phyloP scores from a whole-genome alignment of 1,284 basidiomycete species.

The Gomphus bonarii region DNA sequence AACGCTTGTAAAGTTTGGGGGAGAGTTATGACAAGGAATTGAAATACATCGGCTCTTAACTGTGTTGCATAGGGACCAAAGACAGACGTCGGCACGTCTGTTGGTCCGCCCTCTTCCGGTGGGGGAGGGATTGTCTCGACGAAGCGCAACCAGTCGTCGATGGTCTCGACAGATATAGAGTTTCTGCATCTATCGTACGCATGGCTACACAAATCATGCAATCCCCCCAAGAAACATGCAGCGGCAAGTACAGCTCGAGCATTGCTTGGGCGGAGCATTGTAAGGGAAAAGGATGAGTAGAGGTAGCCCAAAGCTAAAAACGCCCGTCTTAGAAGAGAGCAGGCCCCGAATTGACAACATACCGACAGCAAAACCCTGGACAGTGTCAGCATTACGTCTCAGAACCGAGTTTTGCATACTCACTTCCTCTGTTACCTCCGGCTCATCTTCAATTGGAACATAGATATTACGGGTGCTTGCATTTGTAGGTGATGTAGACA shows the following conservation, averaged over 20 bases:
- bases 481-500: constrained; percentile 58
- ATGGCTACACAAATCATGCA: constrained; percentile 71
- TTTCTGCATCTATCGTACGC: constrained; percentile 70
- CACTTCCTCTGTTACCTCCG: constrained; percentile 76
- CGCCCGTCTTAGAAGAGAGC: constrained; percentile 8
- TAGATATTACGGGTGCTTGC: constrained; percentile 57
- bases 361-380: constrained; percentile 13
- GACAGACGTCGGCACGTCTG: constrained; percentile 32
- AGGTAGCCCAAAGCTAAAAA: constrained; percentile 62
- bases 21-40: constrained; percentile 65
- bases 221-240: constrained; percentile 71
- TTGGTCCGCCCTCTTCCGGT: constrained; percentile 30
- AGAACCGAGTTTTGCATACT: constrained; percentile 20
- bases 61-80: constrained; percentile 63
- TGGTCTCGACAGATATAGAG: constrained; percentile 63
- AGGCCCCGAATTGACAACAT: constrained; percentile 12
- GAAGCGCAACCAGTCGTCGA: constrained; percentile 69
- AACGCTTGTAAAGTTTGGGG: constrained; percentile 44
- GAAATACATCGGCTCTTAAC: constrained; percentile 61
- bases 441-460: constrained; percentile 65
- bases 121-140: constrained; percentile 46
- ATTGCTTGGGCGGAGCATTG: constrained; percentile 60
- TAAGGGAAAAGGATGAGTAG: constrained; percentile 63
- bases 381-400: not conserved
- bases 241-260: constrained; percentile 75